phyloP scores from a whole-genome alignment of 805 yeast species.

The Wickerhamomyces strasburgensis region DNA sequence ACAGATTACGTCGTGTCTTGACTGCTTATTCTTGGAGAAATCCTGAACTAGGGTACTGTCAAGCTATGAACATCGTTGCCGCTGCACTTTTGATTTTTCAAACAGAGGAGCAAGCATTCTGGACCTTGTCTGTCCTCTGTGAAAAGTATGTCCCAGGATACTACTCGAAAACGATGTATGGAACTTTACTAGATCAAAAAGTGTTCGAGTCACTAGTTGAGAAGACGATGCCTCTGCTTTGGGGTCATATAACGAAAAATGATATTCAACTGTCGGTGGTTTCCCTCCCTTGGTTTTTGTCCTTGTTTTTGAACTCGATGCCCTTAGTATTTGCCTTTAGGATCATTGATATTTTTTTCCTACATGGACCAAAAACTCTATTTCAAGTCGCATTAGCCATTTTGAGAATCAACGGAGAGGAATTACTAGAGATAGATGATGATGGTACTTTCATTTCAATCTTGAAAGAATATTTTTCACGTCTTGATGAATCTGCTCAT shows the following conservation, averaged over 20 bases:
- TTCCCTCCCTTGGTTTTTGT: conserved; percentile 93
- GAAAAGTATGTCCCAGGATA: conserved; percentile 90
- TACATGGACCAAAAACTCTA: conserved; percentile 82
- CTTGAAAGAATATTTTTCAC: conserved; percentile 73
- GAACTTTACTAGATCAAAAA: conserved; percentile 87
- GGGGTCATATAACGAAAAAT: conserved; percentile 71
- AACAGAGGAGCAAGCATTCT: conserved; percentile 97
- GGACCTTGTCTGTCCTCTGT: conserved; percentile 80
- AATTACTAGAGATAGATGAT: conserved; percentile 71
- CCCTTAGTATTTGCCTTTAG: conserved; percentile 91
- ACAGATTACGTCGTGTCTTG: conserved; percentile 76
- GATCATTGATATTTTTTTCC: conserved; percentile 82
- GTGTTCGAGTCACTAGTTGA: conserved; percentile 89
- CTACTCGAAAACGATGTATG: conserved; percentile 96
- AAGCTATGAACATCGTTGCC: conserved; percentile 93
- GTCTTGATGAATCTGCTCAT: conserved; percentile 74
- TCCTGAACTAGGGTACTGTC: conserved; percentile 97
- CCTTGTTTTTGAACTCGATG: conserved; percentile 86
- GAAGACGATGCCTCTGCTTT: conserved; percentile 81
- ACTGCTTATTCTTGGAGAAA: conserved; percentile 96
- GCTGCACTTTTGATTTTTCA: conserved; percentile 77
- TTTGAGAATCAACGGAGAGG: conserved; percentile 84
- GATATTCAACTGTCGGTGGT: conserved; percentile 93
- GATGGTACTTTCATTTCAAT: conserved; percentile 89
- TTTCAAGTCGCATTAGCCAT: conserved; percentile 94